Base-by-base conservation (phyloP, 768 basidiomycete genomes). In the Pulveroboletus sp. region DNA sequence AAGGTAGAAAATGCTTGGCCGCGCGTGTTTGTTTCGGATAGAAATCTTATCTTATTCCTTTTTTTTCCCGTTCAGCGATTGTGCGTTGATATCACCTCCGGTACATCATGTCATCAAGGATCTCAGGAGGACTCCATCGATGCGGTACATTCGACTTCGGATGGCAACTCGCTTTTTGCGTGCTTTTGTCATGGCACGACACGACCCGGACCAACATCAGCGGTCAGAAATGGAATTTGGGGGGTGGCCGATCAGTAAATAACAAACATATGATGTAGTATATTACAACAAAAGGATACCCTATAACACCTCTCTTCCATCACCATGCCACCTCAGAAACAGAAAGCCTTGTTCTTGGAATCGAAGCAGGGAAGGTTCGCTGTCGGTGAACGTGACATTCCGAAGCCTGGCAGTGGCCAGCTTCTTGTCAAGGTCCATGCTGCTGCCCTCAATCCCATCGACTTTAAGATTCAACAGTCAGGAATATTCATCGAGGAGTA, bases 361-460 rank as follows among this genome's bases (percentile, higher is more conserved):
- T 54, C 59, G 6, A 55, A 61, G 31, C 57, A 59, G 6, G 68
- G 68, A 2, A 36, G 61, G 24, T 68, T 75, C 38, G 57, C 56
- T 11, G 44, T 76, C 29, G 53, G 52, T 5, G 48, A 60, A 7
- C 60, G 51, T 10, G 46, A 49, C 31, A 55, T 68, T 34, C 68
- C 68, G 12, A 63, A 55, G 34, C 75, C 76, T 0, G 67, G 69
- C 1, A 57, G 60, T 3, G 70, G 69, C 8, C 67, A 79, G 49
- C 42, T 78, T 13, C 64, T 79, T 44, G 64, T 79, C 47, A 70
- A 73, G 51, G 47, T 76, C 41, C 55, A 69, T 32, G 55, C 73
- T 0, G 58, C 63, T 5, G 74, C 68, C 2, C 67, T 81, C 10
- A 79, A 80, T 56, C 80, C 79, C 9, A 51, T 73, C 32, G 76